Percentiles rank a stretch among this genome's conserved stretches.
Evolutionary conservation across 495 filamentous ascomycete genomes (phyloP).

Genomic region (Tuber brumale): DNA sequence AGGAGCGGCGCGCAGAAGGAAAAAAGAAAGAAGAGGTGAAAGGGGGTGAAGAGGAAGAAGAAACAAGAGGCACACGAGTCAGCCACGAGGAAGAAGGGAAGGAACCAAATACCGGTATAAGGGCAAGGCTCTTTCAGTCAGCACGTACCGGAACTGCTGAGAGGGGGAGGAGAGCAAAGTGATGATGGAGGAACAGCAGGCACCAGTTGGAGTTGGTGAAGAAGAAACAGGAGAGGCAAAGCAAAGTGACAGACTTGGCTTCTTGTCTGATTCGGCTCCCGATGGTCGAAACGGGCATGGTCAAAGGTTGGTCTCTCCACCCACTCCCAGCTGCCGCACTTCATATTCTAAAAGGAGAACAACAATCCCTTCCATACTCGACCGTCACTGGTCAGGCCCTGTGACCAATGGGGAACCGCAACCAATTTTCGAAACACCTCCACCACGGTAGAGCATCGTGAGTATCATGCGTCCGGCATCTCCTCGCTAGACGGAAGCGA

Average conservation of each 20-base stretch:
- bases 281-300: background rate
- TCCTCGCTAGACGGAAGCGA: background rate
- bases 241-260: background rate
- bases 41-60: background rate
- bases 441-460: background rate
- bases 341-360: background rate
- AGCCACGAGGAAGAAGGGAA: too few relatives aligned
- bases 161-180: background rate
- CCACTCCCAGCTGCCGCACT: background rate
- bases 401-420: background rate
- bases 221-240: background rate
- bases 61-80: too few relatives aligned
- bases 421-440: background rate
- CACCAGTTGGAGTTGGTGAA: background rate
- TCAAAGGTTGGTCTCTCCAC: background rate
- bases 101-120: background rate
- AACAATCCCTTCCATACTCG: background rate
- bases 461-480: background rate
- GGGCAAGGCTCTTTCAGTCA: slow-evolving; percentile 1
- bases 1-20: background rate
- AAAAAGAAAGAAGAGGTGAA: background rate
- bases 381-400: background rate
- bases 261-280: background rate
- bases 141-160: background rate
- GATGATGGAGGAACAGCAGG: background rate